Evolutionary conservation across 306 rosid genomes (phyloP), one percentile per base, ranked within the genome.

Genomic region (Cucurbita maxima): DNA sequence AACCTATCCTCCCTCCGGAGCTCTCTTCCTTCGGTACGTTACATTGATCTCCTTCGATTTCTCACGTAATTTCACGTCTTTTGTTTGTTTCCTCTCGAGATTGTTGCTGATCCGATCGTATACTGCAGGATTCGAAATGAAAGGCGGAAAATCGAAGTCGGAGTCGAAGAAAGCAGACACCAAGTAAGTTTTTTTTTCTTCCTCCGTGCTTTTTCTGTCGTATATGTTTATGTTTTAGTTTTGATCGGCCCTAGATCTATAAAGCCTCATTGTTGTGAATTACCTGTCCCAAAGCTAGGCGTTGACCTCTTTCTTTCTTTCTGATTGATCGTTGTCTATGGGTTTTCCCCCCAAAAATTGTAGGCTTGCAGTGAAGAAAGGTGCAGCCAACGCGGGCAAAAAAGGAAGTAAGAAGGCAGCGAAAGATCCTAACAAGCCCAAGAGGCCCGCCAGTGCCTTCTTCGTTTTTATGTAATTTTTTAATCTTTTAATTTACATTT

Each of bases 401-500:
- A 77, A 57, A 74, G 52, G 59, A 8, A 53, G 73, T 58, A 83
- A 78, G 80, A 89, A 92, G 76, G 88, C 91, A 0, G 88, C 83
- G 0, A 87, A 92, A 64, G 97, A 92, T 71, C 97, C 97, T 18
- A 89, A 92, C 90, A 92, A 89, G 83, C 97, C 96, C 6, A 92
- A 92, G 87, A 85, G 96, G 67, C 97, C 96, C 0, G 80, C 96
- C n/a, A 89, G 97, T 77, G 96, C 97, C 59, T 88, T 92, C 94
- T 89, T 89, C 75, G 89, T 92, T 71, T 92, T 92, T 84, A 92
- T 92, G 94, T 89, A 9, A 6, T 4, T 66, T 3, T 34, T 18
- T 18, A 13, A 22, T 0, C 19, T 3, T 22, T 5, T 58, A 4
- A 36, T 25, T 44, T 19, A 3, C 8, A 2, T 30, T 30, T 30